Percentiles rank a stretch among this genome's conserved stretches.
Conservation (phyloP, 306 rosid species). For the Begonia fuchsioides region DNA sequence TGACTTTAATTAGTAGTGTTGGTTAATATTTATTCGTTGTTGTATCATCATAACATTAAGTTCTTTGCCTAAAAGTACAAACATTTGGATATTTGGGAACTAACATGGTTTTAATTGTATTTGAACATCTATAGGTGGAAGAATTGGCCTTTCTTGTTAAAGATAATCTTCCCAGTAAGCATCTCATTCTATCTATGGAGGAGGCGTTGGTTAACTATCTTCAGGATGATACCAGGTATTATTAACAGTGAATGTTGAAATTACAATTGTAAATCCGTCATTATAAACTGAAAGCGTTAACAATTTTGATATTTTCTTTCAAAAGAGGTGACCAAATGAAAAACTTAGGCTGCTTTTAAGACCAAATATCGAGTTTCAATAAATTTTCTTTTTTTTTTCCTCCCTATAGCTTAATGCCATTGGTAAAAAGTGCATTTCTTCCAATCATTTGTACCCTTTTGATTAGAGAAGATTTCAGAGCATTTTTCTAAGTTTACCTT, state of each 20-base stretch:
- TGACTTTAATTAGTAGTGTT: neutral
- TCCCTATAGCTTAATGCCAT: too few species aligned
- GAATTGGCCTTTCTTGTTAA: constrained; percentile 89
- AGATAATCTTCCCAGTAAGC: constrained; percentile 95
- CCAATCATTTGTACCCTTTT: too few species aligned
- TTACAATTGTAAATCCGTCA: neutral
- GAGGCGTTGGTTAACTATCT: constrained; percentile 66
- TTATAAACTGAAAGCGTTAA: neutral
- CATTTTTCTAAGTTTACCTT: too few species aligned
- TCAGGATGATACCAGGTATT: constrained; percentile 64
- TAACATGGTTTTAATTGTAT: neutral
- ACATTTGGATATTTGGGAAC: neutral
- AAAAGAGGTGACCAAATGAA: too few species aligned
- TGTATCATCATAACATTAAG: neutral
- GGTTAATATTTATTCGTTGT: neutral
- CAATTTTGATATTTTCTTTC: neutral
- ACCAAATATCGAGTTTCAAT: too few species aligned
- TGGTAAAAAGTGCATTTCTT: too few species aligned
- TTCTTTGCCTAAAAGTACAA: neutral
- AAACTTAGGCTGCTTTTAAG: too few species aligned
- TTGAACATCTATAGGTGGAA: constrained; percentile 54
- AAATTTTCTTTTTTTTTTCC: too few species aligned
- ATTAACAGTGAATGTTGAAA: constrained; percentile 8
- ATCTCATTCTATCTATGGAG: constrained; percentile 90
- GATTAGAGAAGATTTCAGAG: too few species aligned